Evolutionary conservation across 768 basidiomycete genomes (phyloP).

Genomic region (Cantharellus cinnabarinus): DNA sequence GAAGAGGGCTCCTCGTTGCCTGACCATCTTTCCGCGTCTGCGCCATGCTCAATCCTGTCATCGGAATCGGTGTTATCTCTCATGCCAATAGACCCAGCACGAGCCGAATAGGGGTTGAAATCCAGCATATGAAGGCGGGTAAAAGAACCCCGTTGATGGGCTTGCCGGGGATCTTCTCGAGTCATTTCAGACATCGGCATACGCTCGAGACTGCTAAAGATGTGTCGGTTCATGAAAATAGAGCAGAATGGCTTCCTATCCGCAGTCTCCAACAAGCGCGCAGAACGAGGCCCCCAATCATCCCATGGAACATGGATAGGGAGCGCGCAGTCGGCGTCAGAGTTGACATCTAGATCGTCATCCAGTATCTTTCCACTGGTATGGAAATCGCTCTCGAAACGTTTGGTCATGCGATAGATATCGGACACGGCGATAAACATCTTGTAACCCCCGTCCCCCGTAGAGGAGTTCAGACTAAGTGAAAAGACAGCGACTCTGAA

Average conservation of each 20-base stretch:
- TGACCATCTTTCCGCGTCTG: too few species aligned
- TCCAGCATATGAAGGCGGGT: too few species aligned
- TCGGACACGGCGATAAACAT: not conserved
- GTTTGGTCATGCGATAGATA: not conserved
- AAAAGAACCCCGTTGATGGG: too few species aligned
- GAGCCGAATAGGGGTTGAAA: too few species aligned
- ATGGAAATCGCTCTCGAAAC: not conserved
- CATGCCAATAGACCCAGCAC: too few species aligned
- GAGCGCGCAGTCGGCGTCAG: not conserved
- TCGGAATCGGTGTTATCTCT: too few species aligned
- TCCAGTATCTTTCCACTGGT: not conserved
- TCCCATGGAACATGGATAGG: not conserved
- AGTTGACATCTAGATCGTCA: not conserved
- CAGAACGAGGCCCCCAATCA: not conserved
- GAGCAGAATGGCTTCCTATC: not conserved
- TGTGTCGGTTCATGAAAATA: not conserved
- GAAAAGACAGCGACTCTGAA: not conserved
- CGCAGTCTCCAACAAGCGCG: not conserved
- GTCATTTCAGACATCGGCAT: too few species aligned
- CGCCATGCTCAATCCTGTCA: too few species aligned
- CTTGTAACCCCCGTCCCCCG: not conserved
- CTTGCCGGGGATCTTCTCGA: too few species aligned
- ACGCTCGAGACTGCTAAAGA: not conserved
- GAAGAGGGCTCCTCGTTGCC: too few species aligned
- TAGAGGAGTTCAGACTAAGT: not conserved